Base-by-base conservation (phyloP, 2,329 filamentous ascomycete species). In the Ophiostoma tasmaniense region DNA sequence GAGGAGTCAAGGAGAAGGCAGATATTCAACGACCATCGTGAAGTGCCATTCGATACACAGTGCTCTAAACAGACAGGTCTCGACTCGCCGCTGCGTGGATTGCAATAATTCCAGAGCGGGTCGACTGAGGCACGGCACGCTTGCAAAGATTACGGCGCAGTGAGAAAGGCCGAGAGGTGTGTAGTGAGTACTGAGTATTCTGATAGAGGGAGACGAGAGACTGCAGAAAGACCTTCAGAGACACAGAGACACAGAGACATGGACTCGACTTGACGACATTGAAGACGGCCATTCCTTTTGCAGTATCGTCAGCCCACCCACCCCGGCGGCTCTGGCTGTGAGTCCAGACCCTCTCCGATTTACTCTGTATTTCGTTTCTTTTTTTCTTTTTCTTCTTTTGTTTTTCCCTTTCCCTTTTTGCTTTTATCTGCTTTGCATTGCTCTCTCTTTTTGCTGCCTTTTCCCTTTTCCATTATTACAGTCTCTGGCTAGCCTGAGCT, bases 241-340 rank as follows among this genome's bases (percentile, higher is more conserved):
- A 66, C 39, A 35, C n/a, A 50, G n/a, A 37, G 13, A 17, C n/a
- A 22, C 59, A 64, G 67, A 52, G 14, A 35, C 10, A 68, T 66
- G 28, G 50, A 70, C 45, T n/a, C 33, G 33, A 42, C 50, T 37
- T 66, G 37, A 45, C 39, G 39, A 50, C 28, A 50, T 42, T 30
- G 28, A 35, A 52, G 20, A 66, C 66, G 20, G 61, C 61, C 59
- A 68, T 66, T 66, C 62, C 66, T 39, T 42, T 68, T 62, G 22
- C 66, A 66, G 66, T 20, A 55, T 70, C 67, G 62, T 67, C 62
- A 68, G 69, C 66, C 62, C 69, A 67, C 66, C 52, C 52, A n/a
- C 45, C 62, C 45, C 50, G 28, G 61, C 66, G 33, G 22, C 42
- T 64, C 37, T 59, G 37, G 25, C 45, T 25, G 20, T 13, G 35